Conservation (phyloP, 495 filamentous ascomycete genomes). For the Annulohypoxylon nitens region DNA sequence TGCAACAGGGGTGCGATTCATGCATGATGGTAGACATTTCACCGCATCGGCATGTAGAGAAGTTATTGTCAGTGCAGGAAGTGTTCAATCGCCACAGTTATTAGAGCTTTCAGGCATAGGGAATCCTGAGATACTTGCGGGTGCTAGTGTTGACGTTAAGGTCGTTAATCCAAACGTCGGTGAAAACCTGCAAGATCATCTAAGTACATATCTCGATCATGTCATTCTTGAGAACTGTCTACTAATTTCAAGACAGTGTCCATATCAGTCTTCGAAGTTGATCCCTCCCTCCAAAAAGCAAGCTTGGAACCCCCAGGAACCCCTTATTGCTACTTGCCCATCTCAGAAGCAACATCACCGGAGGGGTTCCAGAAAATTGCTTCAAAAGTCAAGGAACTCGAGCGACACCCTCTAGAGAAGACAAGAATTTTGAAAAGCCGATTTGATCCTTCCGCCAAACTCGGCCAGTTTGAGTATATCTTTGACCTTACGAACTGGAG, state of each 20-base stretch:
- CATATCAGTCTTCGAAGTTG: slow-evolving; percentile 8
- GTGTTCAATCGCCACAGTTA: slow-evolving; percentile 21
- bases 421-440: background rate
- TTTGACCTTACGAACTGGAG: slow-evolving; percentile 6
- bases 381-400: background rate
- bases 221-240: background rate
- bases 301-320: background rate
- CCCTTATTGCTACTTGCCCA: slow-evolving; percentile 9
- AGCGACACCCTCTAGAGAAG: background rate
- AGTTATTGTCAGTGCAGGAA: slow-evolving; percentile 19
- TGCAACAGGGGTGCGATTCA: background rate
- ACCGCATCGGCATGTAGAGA: slow-evolving; percentile 1
- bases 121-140: slow-evolving; percentile 1
- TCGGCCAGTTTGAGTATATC: slow-evolving; percentile 12
- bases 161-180: slow-evolving; percentile 16
- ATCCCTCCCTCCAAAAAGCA: background rate
- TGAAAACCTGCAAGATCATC: slow-evolving; percentile 13
- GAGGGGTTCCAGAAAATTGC: background rate
- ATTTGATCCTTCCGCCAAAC: background rate
- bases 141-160: slow-evolving; percentile 3
- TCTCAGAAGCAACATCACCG: background rate
- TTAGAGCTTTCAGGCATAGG: slow-evolving; percentile 25
- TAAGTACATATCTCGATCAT: background rate
- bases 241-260: background rate
- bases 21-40: background rate